Evolutionary conservation across 306 rosid genomes (phyloP), one percentile per base, ranked within the genome.

Genomic region (Psophocarpus tetragonolobus): DNA sequence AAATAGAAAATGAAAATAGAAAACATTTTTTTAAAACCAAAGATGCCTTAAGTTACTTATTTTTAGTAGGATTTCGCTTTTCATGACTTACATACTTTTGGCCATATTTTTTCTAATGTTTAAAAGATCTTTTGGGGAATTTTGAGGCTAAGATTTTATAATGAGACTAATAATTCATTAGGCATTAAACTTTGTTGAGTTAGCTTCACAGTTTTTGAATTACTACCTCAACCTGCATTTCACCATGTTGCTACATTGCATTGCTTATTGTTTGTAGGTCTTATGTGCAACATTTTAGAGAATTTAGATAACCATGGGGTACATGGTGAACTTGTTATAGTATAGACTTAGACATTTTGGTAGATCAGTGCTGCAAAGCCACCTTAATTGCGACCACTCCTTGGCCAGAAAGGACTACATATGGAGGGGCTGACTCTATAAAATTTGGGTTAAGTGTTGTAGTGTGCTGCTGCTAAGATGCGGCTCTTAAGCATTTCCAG

Each of bases 221-320:
- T 77, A 24, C 54, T 45, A 54, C 56, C 61, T n/a, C 30, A 58
- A 60, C 76, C 39, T 41, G 32, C 41, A 21, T 69, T 23, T 62
- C 48, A 21, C 77, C 71, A 30, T 2, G 3, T 61, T 62, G 45
- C 76, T n/a, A 24, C 71, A 79, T 6, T 33, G 62, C 71, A 79
- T 6, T 33, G 62, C 72, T 79, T 45, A 61, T 60, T 70, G 54
- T 33, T 15, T 48, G 29, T 61, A 79, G 71, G 12, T 33, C 21
- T 32, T 45, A 9, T 26, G 4, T 20, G 11, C 58, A 32, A 35
- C 62, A 47, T 23, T 20, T 21, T 69, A 32, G 70, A 29, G 69
- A 68, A 8, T 42, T 42, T 29, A 51, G 51, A 76, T 67, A 26
- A 33, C 58, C 54, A 66, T 1, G 0, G 3, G 20, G 41, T 70